phyloP scores from a whole-genome alignment of 2,329 filamentous ascomycete species.

The Talaromyces sp. region DNA sequence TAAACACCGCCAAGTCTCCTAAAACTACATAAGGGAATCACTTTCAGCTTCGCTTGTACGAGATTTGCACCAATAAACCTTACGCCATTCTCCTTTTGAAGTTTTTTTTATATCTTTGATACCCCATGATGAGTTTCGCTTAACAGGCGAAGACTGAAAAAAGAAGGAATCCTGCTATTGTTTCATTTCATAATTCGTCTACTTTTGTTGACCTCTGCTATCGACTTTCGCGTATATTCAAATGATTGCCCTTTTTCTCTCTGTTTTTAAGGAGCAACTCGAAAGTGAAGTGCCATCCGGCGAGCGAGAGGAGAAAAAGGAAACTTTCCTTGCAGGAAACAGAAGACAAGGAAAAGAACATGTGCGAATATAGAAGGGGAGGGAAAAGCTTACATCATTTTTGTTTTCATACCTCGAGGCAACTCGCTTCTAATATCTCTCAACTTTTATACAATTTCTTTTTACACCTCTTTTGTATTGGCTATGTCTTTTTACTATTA shows the following conservation, averaged over 20 bases:
- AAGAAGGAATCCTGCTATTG: conserved; percentile 8
- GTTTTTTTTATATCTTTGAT: conserved; percentile 27
- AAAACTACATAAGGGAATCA: conserved; percentile 25
- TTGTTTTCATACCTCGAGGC: background rate
- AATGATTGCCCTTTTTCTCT: background rate
- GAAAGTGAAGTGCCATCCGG: background rate
- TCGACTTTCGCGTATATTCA: background rate
- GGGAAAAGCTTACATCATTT: conserved; percentile 3
- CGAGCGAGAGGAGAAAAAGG: background rate
- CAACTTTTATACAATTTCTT: conserved; percentile 5
- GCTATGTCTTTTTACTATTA: conserved; percentile 18
- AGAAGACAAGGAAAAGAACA: conserved; percentile 11
- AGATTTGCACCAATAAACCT: conserved; percentile 15
- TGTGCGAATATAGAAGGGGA: conserved; percentile 10
- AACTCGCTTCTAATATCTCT: conserved; percentile 16
- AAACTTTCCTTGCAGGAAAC: background rate
- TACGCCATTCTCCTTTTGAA: conserved; percentile 23
- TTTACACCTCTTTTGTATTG: conserved; percentile 12
- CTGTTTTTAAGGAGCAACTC: background rate
- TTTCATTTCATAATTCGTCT: conserved; percentile 2
- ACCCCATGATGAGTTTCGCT: conserved; percentile 20
- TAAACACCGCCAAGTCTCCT: conserved; percentile 35
- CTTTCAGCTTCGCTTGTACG: background rate
- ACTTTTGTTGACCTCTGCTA: conserved; percentile 1
- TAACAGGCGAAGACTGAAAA: conserved; percentile 13